Evolutionary conservation across 768 basidiomycete species (phyloP).

Genomic region (Favolaschia claudopus): DNA sequence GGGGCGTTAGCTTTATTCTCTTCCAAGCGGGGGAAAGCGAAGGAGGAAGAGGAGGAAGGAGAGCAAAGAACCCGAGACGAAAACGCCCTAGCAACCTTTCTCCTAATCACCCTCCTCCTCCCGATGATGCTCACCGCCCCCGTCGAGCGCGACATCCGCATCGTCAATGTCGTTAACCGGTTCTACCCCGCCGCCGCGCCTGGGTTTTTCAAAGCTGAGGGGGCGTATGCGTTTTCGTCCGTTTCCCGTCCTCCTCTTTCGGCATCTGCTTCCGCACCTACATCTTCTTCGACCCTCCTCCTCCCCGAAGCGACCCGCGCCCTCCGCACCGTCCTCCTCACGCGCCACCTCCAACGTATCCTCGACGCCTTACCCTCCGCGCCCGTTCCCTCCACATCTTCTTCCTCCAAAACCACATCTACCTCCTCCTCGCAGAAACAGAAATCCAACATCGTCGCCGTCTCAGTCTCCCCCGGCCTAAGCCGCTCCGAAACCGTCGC

Average conservation of each 20-base stretch:
- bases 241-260: slow-evolving; percentile 36
- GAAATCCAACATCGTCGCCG: slow-evolving; percentile 77
- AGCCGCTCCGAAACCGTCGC: slow-evolving; percentile 75
- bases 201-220: neutral
- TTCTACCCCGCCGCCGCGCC: slow-evolving; percentile 80
- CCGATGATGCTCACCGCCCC: slow-evolving; percentile 85
- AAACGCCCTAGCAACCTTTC: slow-evolving; percentile 69
- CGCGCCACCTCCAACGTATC: slow-evolving; percentile 84
- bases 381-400: slow-evolving; percentile 43
- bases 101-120: slow-evolving; percentile 80
- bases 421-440: slow-evolving; percentile 52
- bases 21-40: neutral
- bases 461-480: slow-evolving; percentile 80
- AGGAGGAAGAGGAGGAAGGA: slow-evolving; percentile 6
- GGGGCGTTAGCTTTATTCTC: slow-evolving; percentile 51
- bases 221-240: slow-evolving; percentile 15
- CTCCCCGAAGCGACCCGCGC: slow-evolving; percentile 72
- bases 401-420: slow-evolving; percentile 29
- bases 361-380: slow-evolving; percentile 78
- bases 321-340: slow-evolving; percentile 67
- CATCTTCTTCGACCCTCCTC: slow-evolving; percentile 41
- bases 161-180: slow-evolving; percentile 86
- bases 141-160: slow-evolving; percentile 88
- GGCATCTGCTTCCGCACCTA: slow-evolving; percentile 12
- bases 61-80: slow-evolving; percentile 24